These are phyloP conservation scores for Penicillium flavigenum DNA, from an alignment of 495 filamentous ascomycete species.

Conservation along the genomic window DNA sequence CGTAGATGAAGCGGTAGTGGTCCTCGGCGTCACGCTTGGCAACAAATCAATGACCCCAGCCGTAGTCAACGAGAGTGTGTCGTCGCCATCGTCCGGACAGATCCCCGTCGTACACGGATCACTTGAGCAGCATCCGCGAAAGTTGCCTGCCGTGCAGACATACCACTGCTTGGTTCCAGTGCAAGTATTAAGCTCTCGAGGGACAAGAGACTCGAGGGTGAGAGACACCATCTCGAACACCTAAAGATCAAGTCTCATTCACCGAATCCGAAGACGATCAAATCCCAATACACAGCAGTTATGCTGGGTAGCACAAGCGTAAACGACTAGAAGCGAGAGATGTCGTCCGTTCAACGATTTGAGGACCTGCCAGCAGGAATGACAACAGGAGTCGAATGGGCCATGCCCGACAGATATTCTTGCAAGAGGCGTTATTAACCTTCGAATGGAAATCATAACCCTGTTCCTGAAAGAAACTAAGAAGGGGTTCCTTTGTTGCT, in stretches of 20 bases:
- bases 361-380: constrained; percentile 1
- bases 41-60: neutral
- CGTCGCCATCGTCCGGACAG: constrained; percentile 31
- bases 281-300: neutral
- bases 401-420: constrained; percentile 7
- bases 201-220: constrained; percentile 9
- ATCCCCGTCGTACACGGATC: constrained; percentile 37
- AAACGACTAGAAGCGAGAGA: neutral
- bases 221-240: constrained; percentile 6
- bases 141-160: constrained; percentile 31
- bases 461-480: constrained; percentile 5
- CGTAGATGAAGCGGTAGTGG: constrained; percentile 1
- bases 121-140: constrained; percentile 40
- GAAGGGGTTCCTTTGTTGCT: constrained; percentile 8
- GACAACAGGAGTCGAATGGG: neutral
- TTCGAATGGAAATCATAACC: neutral
- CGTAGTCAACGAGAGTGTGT: neutral
- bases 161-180: constrained; percentile 28
- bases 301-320: neutral
- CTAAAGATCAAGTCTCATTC: neutral
- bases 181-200: constrained; percentile 20
- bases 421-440: neutral
- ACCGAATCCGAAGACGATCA: neutral
- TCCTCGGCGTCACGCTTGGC: neutral
- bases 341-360: neutral